A percentile compares a stretch with the other conserved stretches of the same genome.
Evolutionary conservation across 2,329 filamentous ascomycete species (phyloP).

Genomic region (Zymoseptoria ardabiliae): DNA sequence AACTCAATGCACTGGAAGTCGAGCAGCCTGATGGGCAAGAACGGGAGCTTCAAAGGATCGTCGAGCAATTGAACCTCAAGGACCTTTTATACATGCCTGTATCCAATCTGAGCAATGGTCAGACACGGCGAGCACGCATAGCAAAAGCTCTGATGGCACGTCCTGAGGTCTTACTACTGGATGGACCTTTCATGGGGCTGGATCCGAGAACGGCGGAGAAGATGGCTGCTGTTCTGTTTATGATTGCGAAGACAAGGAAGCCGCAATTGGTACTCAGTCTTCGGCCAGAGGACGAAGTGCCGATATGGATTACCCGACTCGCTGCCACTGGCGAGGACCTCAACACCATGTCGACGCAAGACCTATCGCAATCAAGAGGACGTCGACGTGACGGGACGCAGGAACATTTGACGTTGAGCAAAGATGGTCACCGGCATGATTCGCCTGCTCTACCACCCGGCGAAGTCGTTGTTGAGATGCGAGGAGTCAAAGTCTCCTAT

Average conservation of each 20-base stretch:
- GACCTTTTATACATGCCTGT: slow-evolving; percentile 73
- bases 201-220: slow-evolving; percentile 73
- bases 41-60: slow-evolving; percentile 53
- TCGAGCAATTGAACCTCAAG: slow-evolving; percentile 61
- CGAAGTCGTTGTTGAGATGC: slow-evolving; percentile 77
- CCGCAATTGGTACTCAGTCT: slow-evolving; percentile 72
- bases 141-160: slow-evolving; percentile 72
- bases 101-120: slow-evolving; percentile 85
- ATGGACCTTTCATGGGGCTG: slow-evolving; percentile 94
- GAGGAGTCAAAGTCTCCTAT: slow-evolving; percentile 75
- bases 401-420: slow-evolving; percentile 13
- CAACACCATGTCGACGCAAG: neutral
- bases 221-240: slow-evolving; percentile 63
- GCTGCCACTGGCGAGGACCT: slow-evolving; percentile 63
- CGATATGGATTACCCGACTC: slow-evolving; percentile 84
- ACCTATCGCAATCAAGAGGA: neutral
- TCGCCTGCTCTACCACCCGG: slow-evolving; percentile 37
- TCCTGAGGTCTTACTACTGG: slow-evolving; percentile 76
- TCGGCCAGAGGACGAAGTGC: slow-evolving; percentile 77
- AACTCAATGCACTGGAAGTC: slow-evolving; percentile 65
- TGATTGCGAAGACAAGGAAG: slow-evolving; percentile 56
- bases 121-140: slow-evolving; percentile 79
- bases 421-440: slow-evolving; percentile 23
- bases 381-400: neutral
- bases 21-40: slow-evolving; percentile 38